Percentiles rank a stretch among this genome's conserved stretches.
phyloP scores from a whole-genome alignment of 495 filamentous ascomycete genomes.

The Penicillium ochrochloron region DNA sequence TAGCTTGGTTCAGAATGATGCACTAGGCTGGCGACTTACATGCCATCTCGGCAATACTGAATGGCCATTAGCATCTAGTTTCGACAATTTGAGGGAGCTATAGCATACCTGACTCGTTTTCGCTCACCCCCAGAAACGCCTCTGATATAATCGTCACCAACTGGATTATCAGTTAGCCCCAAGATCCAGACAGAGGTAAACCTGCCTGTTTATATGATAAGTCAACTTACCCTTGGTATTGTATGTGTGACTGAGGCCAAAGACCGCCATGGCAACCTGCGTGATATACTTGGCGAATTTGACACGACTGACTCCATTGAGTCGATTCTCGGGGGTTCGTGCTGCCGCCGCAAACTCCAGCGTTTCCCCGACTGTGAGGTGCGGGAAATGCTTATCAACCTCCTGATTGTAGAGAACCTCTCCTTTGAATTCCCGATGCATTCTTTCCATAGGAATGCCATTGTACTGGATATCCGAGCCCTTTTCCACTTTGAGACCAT shows the following conservation, averaged over 20 bases:
- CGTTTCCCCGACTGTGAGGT: conserved; percentile 69
- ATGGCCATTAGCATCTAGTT: conserved; percentile 10
- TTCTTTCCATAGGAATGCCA: conserved; percentile 54
- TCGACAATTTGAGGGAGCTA: not conserved
- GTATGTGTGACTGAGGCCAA: conserved; percentile 64
- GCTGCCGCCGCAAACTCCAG: conserved; percentile 65
- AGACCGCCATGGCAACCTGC: conserved; percentile 64
- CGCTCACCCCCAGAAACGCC: conserved; percentile 84
- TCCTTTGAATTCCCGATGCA: conserved; percentile 63
- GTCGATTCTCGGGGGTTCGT: conserved; percentile 51
- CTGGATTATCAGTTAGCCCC: conserved; percentile 9
- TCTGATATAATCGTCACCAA: conserved; percentile 56
- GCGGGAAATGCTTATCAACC: conserved; percentile 68
- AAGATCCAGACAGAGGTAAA: not conserved
- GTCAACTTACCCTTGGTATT: conserved; percentile 51
- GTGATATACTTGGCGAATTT: conserved; percentile 53
- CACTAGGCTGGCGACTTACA: conserved; percentile 31
- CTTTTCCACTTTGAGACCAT: conserved; percentile 47
- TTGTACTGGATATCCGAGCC: conserved; percentile 56
- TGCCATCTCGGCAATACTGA: conserved; percentile 63
- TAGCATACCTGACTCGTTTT: conserved; percentile 59
- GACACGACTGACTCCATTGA: conserved; percentile 46
- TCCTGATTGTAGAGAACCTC: conserved; percentile 68
- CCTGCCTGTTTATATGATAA: not conserved
- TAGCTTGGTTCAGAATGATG: not conserved